Evolutionary conservation across 2,329 filamentous ascomycete genomes (phyloP), one percentile per base, ranked within the genome.

Genomic region (Leptographium radiaticola): DNA sequence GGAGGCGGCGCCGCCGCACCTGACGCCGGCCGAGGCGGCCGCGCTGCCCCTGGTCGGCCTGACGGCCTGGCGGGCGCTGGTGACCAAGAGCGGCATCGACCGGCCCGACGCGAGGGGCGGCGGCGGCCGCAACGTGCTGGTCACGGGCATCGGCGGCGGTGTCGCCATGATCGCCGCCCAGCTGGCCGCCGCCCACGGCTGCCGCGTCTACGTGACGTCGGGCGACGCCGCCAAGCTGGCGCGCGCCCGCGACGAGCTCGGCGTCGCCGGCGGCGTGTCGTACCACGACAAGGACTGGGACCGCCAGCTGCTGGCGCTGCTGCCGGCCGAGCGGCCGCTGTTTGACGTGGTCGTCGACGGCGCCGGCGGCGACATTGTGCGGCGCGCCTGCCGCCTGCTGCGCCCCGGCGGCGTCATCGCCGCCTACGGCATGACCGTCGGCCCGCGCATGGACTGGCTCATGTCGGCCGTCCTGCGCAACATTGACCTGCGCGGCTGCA

Each of bases 71-170:
- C 75, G 93, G 46, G 91, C 90, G 0, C 71, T 94, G 45, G 79
- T 93, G 51, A 85, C 79, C 8, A 97, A 97, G 74, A 82, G 77
- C 49, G 79, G 76, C 6, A 81, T 83, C 13, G 72, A 12, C 15
- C n/a, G 12, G 55, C 68, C 70, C 0, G 13, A 6, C 52, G 25
- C 7, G 25, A 30, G 49, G 11, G 25, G 38, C 38, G 15, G 16
- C 15, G 45, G 87, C 20, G 10, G 87, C 2, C 71, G 79, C 57
- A 95, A 94, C 64, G 75, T 97, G 5, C 72, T 97, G 36, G 71
- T 97, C 44, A 96, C 91, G 6, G 91, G 91, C 0, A 94, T 97
- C 67, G 91, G 91, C 0, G 91, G 91, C 39, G 91, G 91, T 45
- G 91, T 96, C 1, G 91, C 91, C 38, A 71, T 96, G 53, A 84